Percentiles rank a stretch among this genome's conserved stretches.
Evolutionary conservation across 2,329 filamentous ascomycete genomes (phyloP).

Genomic region (Monosporascus sp.): DNA sequence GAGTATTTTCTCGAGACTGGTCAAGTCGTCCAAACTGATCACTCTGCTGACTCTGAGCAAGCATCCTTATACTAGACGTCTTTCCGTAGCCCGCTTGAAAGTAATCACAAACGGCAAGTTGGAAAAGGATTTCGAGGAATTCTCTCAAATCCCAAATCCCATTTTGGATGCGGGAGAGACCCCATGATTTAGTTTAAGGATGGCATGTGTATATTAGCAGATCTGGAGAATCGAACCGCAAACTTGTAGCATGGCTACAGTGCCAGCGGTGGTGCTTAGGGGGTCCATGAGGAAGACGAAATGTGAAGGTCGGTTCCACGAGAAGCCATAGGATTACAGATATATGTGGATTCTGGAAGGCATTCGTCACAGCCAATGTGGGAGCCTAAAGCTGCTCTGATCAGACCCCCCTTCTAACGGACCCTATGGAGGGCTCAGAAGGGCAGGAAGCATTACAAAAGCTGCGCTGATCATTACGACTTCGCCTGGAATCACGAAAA

Average conservation of each 20-base stretch:
- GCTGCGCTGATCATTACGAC: too few species aligned
- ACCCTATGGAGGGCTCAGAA: too few species aligned
- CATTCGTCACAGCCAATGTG: too few species aligned
- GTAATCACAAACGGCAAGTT: background rate
- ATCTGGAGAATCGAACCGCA: conserved; percentile 3
- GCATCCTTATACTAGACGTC: background rate
- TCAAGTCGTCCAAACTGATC: conserved; percentile 5
- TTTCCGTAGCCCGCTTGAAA: background rate
- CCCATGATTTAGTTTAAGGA: conserved; percentile 4
- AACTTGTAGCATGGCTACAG: conserved; percentile 2
- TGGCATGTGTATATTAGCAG: conserved; percentile 5
- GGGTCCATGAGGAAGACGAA: conserved; percentile 3
- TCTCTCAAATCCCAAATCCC: conserved; percentile 2
- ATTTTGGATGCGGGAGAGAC: conserved; percentile 2
- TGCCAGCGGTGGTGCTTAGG: conserved; percentile 1
- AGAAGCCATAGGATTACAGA: too few species aligned
- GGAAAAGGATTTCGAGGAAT: conserved; percentile 2
- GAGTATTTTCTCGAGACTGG: background rate
- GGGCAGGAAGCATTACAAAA: too few species aligned
- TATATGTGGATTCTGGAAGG: too few species aligned
- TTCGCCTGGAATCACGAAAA: too few species aligned
- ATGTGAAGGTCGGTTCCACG: too few species aligned
- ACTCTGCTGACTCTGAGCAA: conserved; percentile 3
- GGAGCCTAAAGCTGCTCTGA: too few species aligned
- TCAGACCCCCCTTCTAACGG: too few species aligned